A percentile compares a stretch with the other conserved stretches of the same genome.
Conservation (phyloP, 169 alveolate species). For the Theileria sp. region DNA sequence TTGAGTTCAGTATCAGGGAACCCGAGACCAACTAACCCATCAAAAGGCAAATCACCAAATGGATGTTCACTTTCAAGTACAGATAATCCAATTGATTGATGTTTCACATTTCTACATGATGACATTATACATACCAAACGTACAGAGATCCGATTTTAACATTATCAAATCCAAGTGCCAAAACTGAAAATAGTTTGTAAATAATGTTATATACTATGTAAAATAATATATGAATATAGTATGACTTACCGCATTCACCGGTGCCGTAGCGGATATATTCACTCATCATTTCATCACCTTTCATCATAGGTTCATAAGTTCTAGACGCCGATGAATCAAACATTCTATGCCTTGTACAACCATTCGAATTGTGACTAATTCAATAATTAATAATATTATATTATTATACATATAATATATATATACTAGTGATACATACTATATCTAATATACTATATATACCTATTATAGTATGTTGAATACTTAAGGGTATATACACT, state of each 20-base stretch:
- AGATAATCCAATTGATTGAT: conserved; percentile 87
- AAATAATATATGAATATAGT: neutral
- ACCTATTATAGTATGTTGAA: neutral
- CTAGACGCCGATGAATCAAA: conserved; percentile 78
- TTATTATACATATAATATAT: neutral
- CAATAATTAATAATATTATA: neutral
- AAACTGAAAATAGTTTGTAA: conserved; percentile 39
- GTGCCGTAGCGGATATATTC: conserved; percentile 77
- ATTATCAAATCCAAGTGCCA: conserved; percentile 70
- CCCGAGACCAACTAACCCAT: conserved; percentile 91
- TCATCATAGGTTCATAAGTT: conserved; percentile 61
- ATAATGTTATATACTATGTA: neutral
- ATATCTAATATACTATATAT: neutral
- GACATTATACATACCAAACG: conserved; percentile 5
- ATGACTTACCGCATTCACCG: conserved; percentile 71
- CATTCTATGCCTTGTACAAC: conserved; percentile 82
- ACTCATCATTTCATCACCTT: conserved; percentile 47
- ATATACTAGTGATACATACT: no score
- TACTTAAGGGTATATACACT: neutral
- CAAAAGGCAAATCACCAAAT: conserved; percentile 88
- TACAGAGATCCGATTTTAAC: conserved; percentile 71
- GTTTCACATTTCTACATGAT: conserved; percentile 69
- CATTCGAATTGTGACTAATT: conserved; percentile 68
- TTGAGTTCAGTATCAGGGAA: conserved; percentile 78
- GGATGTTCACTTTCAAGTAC: conserved; percentile 83